These are phyloP conservation scores for Suillus paluster DNA, from an alignment of 768 basidiomycete genomes.

Conservation along the genomic window DNA sequence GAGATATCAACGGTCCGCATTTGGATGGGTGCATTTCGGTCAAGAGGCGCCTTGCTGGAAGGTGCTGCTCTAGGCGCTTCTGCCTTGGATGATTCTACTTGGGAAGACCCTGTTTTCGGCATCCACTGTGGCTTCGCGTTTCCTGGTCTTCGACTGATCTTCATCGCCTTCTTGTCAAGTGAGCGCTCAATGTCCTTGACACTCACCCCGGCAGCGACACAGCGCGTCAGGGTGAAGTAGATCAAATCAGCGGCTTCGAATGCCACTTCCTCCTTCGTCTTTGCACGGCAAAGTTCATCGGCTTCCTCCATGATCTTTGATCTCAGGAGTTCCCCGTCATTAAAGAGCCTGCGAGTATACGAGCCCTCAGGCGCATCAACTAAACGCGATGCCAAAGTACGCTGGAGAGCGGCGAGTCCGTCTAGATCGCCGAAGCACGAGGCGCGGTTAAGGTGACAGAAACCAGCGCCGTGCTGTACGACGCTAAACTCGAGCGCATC, in stretches of 20 bases:
- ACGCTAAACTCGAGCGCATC: conserved; percentile 93
- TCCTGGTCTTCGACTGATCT: conserved; percentile 85
- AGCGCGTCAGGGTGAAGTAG: conserved; percentile 90
- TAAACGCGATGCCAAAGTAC: conserved; percentile 73
- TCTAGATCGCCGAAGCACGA: conserved; percentile 87
- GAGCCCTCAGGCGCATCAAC: conserved; percentile 84
- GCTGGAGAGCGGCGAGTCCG: conserved; percentile 85
- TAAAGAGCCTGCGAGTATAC: conserved; percentile 88
- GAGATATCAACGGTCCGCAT: conserved; percentile 78
- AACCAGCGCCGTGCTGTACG: conserved; percentile 86
- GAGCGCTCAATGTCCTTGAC: conserved; percentile 84
- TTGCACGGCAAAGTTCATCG: conserved; percentile 89
- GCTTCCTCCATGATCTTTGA: conserved; percentile 99
- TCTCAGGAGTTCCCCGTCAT: conserved; percentile 76
- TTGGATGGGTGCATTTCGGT: conserved; percentile 56
- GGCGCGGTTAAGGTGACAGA: conserved; percentile 87
- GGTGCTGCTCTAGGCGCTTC: conserved; percentile 35
- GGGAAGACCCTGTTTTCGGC: conserved; percentile 23
- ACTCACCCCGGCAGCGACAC: conserved; percentile 80
- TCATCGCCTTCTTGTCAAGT: conserved; percentile 84
- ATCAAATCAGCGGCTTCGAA: conserved; percentile 96
- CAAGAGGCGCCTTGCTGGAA: conserved; percentile 22
- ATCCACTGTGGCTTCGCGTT: conserved; percentile 89
- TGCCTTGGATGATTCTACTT: conserved; percentile 9
- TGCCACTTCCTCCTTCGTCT: conserved; percentile 79